Conservation (phyloP, 495 filamentous ascomycete species). For the Aspergillus diversus region DNA sequence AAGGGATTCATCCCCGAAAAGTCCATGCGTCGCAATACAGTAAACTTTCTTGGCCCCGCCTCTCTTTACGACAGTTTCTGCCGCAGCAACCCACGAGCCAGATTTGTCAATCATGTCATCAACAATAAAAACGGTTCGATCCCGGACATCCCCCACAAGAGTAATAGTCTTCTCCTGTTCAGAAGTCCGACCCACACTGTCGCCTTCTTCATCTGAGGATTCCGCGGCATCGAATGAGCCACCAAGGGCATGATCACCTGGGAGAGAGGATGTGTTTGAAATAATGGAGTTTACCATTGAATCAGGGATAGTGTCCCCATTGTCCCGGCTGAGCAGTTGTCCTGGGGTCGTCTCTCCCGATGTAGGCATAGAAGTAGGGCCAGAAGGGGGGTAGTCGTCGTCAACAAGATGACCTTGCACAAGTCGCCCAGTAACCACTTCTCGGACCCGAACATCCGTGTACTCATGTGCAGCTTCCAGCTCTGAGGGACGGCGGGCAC, state of each 20-base stretch:
- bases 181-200: slow-evolving; percentile 64
- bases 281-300: slow-evolving; percentile 69
- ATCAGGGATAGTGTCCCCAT: slow-evolving; percentile 55
- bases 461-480: slow-evolving; percentile 66
- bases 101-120: slow-evolving; percentile 99
- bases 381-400: slow-evolving; percentile 83
- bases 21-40: slow-evolving; percentile 94
- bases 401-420: slow-evolving; percentile 97
- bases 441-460: slow-evolving; percentile 81
- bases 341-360: slow-evolving; percentile 53
- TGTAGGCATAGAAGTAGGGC: slow-evolving; percentile 63
- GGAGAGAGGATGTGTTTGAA: slow-evolving; percentile 59
- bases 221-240: slow-evolving; percentile 79
- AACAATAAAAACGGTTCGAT: slow-evolving; percentile 86
- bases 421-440: slow-evolving; percentile 89
- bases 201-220: slow-evolving; percentile 90
- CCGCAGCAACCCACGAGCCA: slow-evolving; percentile 97
- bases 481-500: slow-evolving; percentile 45
- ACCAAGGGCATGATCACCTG: slow-evolving; percentile 68
- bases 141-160: slow-evolving; percentile 87
- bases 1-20: slow-evolving; percentile 88
- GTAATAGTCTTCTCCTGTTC: slow-evolving; percentile 93
- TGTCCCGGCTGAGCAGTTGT: slow-evolving; percentile 36
- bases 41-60: slow-evolving; percentile 93
- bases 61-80: slow-evolving; percentile 93